Evolutionary conservation across 345 rosid species (phyloP), one percentile per base, ranked within the genome.

Genomic region (Pistacia integerrima): DNA sequence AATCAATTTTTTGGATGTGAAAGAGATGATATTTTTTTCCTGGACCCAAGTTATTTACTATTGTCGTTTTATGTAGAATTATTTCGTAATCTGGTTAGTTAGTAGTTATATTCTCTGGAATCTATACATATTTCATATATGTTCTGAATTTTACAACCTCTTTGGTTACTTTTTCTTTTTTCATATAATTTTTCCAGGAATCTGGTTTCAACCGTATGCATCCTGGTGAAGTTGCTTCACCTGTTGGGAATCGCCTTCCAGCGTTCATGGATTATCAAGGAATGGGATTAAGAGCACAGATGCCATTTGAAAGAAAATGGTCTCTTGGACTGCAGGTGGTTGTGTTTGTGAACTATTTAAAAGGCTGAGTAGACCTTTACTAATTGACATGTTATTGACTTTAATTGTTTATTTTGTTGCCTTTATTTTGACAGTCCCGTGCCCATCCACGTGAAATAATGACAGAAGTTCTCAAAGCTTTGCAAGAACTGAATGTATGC

Each of bases 251-350:
- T 69, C 88, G 92, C 67, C 85, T 84, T 80, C 83, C 92, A 33
- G 96, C 93, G 71, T 88, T 82, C 74, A 87, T 87, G 82, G 98
- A 96, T 67, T 91, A 87, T 77, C 97, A 89, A 80, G 97, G 91
- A 76, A 82, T 80, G 57, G 87, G 92, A 69, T 79, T 85, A 69
- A 87, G 87, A 74, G 79, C 93, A 60, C 94, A 91, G 80, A 80
- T 76, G 76, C 88, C 87, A 11, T 84, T 75, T 67, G 93, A 89
- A 66, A 85, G 92, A 82, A 96, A 93, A 88, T 96, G 97, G 97
- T 92, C 94, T 80, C 95, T 96, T 77, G 98, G 99, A 71, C 90
- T 96, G 75, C 94, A 94, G 97, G 99, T 96, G 38, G 77, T 79
- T 57, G 18, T 79, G 60, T 25, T 33, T 46, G 46, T 67, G 8